phyloP scores from a whole-genome alignment of 2,329 filamentous ascomycete species.

The Phialocephala sp. region DNA sequence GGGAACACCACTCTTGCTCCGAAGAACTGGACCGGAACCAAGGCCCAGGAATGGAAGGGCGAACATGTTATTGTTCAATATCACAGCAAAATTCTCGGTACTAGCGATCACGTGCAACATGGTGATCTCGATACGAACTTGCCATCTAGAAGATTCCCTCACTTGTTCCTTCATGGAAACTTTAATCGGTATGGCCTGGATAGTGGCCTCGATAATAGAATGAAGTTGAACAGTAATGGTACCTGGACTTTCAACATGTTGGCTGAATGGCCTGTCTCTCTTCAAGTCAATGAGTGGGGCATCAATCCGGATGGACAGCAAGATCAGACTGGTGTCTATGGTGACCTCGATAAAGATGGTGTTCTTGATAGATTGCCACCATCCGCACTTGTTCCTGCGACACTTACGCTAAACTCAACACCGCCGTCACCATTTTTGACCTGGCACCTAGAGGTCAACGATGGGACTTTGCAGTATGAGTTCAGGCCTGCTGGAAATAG shows the following conservation, averaged over 20 bases:
- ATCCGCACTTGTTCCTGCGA: background rate
- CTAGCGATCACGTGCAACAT: conserved; percentile 2
- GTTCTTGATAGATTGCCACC: background rate
- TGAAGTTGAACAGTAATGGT: background rate
- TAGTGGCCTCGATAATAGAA: background rate
- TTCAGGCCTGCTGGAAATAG: background rate
- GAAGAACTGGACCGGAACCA: background rate
- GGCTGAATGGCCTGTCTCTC: background rate
- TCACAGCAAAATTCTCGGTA: background rate
- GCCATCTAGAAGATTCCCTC: background rate
- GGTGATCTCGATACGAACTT: background rate
- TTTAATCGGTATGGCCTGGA: conserved; percentile 1
- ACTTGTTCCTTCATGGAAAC: conserved; percentile 3
- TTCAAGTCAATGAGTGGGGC: conserved; percentile 8
- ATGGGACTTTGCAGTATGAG: conserved; percentile 1
- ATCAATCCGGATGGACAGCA: conserved; percentile 7
- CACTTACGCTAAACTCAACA: background rate
- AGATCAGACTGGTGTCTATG: conserved; percentile 4
- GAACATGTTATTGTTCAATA: conserved; percentile 6
- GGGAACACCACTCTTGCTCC: background rate
- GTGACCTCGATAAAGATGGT: conserved; percentile 6
- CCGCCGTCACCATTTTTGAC: conserved; percentile 3
- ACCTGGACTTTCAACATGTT: conserved; percentile 4
- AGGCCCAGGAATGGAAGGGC: conserved; percentile 1
- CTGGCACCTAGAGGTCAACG: conserved; percentile 1